phyloP scores from a whole-genome alignment of 257 asterid species.

The Ehretia macrophylla region DNA sequence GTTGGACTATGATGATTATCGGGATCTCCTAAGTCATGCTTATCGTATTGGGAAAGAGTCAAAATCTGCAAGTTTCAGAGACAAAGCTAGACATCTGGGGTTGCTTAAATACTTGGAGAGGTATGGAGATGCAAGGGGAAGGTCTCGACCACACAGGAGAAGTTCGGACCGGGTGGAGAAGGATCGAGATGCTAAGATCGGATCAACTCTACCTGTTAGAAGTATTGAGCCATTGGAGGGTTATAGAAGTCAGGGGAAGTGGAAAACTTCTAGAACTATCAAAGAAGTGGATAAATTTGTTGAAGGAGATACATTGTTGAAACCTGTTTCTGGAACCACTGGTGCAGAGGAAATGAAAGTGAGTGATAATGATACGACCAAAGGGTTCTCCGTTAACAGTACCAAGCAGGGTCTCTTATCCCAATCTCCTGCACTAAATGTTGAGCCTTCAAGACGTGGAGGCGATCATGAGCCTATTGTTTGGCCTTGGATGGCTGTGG shows the following conservation, averaged over 20 bases:
- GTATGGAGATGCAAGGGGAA: conserved; percentile 26
- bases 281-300: background rate
- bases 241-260: conserved; percentile 13
- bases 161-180: conserved; percentile 22
- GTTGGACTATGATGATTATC: conserved; percentile 40
- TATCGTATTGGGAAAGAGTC: conserved; percentile 60
- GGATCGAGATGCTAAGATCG: conserved; percentile 15
- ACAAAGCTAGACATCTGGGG: conserved; percentile 65
- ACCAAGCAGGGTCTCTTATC: background rate
- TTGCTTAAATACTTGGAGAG: conserved; percentile 60
- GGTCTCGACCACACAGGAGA: conserved; percentile 24
- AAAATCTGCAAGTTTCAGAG: conserved; percentile 53
- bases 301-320: conserved; percentile 1
- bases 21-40: conserved; percentile 65
- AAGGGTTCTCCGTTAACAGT: background rate
- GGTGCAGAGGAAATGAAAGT: background rate
- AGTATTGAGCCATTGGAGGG: background rate
- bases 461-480: conserved; percentile 51
- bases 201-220: conserved; percentile 5
- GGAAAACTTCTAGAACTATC: conserved; percentile 13
- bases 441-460: background rate
- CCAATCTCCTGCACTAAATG: background rate
- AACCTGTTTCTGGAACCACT: background rate
- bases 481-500: conserved; percentile 84
- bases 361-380: too few species aligned